Base-by-base conservation (phyloP, 2,329 filamentous ascomycete species). In the Coniochaeta sp. region DNA sequence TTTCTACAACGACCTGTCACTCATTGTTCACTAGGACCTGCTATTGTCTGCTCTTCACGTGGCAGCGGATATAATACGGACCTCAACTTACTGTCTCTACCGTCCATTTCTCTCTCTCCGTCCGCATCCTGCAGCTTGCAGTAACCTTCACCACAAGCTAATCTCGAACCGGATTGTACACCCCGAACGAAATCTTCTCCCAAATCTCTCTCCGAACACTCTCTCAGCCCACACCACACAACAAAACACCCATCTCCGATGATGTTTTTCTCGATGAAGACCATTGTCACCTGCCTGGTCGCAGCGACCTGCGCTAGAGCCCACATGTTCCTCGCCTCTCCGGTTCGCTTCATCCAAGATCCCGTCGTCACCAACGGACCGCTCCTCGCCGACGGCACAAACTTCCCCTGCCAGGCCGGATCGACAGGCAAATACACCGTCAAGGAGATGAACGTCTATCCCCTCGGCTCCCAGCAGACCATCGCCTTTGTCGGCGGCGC, bases 381-480 rank as follows among this genome's bases (percentile, higher is more conserved):
- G 0, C 74, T 96, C 0, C 60, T 64, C 0, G 67, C 69, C 0
- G 64, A 65, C 32, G 88, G 87, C 0, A 71, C 68, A 30, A 73
- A 96, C 65, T 99, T 87, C 64, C 94, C 94, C 0, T 97, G 94
- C 82, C 91, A 96, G 66, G 67, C 77, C 48, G 71, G 77, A 8
- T 67, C 64, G 33, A 3, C 26, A 16, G 45, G 45, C 2, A 4
- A 16, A 10, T 48, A 48, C 77, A 68, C 46, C 76, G 78, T 1
- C 70, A 70, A 31, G 26, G 65, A 63, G 1, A 70, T 68, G 61
- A 89, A 89, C 60, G 64, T 72, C 1, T 88, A 86, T 67, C 71
- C 76, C 0, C 76, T 86, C 12, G 89, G 89, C 4, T 77, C 79
- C 6, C 57, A 66, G 0, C 81, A 87, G 60, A 65, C 71, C 0